Percentiles rank a stretch among this genome's conserved stretches.
Conservation (phyloP, 1,284 basidiomycete genomes). For the Cystobasidiaceae sp. region DNA sequence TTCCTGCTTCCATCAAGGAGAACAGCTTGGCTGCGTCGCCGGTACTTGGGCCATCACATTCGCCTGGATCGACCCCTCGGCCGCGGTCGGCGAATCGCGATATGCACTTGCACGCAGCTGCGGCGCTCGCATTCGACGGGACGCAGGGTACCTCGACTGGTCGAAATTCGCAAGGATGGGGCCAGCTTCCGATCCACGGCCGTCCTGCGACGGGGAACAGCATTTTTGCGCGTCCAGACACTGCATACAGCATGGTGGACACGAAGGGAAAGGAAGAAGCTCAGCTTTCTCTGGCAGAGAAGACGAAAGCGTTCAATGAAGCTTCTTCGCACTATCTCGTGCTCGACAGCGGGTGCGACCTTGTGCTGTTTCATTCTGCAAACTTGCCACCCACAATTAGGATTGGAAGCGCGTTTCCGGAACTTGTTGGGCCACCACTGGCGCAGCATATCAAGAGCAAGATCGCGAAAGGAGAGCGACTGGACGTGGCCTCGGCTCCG, state of each 20-base stretch:
- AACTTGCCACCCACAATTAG: slow-evolving; percentile 10
- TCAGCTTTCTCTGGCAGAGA: slow-evolving; percentile 23
- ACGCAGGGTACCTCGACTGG: slow-evolving; percentile 6
- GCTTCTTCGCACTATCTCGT: slow-evolving; percentile 24
- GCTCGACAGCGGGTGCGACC: slow-evolving; percentile 12
- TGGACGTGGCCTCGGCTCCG: slow-evolving; percentile 11
- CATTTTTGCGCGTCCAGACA: slow-evolving; percentile 22
- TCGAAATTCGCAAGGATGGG: slow-evolving; percentile 5
- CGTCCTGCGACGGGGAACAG: slow-evolving; percentile 11
- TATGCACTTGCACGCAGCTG: slow-evolving; percentile 26
- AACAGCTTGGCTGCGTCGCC: too few relatives aligned
- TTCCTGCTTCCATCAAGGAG: too few relatives aligned
- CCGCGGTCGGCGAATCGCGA: slow-evolving; percentile 21
- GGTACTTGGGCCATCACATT: not conserved
- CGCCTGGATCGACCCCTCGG: not conserved
- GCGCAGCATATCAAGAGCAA: slow-evolving; percentile 10
- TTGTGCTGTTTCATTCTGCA: slow-evolving; percentile 22
- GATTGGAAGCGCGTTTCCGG: slow-evolving; percentile 8
- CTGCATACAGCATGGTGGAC: slow-evolving; percentile 21
- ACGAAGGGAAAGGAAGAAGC: slow-evolving; percentile 15
- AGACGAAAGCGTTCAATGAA: slow-evolving; percentile 31
- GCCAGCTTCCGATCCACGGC: slow-evolving; percentile 1
- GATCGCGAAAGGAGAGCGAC: not conserved
- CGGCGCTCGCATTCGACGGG: slow-evolving; percentile 30
- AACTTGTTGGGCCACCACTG: slow-evolving; percentile 6